Evolutionary conservation across 75 land plant genomes (phyloP).

Genomic region (Pinus tabuliformis): DNA sequence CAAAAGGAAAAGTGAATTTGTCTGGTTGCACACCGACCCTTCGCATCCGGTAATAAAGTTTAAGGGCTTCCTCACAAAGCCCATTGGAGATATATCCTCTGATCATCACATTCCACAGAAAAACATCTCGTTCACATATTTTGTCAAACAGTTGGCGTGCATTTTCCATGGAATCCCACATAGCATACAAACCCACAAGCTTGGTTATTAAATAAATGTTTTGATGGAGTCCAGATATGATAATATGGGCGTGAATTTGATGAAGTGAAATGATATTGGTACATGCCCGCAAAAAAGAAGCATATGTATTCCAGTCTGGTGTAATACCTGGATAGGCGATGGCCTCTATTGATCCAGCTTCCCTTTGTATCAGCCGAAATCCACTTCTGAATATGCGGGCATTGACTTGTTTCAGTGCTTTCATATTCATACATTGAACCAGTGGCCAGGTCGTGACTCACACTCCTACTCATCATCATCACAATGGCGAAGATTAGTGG

Average conservation of each 20-base stretch:
- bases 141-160: constrained; percentile 8
- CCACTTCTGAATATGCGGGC: no score
- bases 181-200: neutral
- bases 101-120: constrained; percentile 38
- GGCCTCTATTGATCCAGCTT: no score
- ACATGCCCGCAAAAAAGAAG: neutral
- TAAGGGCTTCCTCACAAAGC: constrained; percentile 18
- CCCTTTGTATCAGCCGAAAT: no score
- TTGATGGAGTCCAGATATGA: neutral
- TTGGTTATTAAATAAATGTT: neutral
- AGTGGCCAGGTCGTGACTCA: no score
- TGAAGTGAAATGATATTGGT: neutral
- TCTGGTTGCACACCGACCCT: constrained; percentile 19
- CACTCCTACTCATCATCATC: no score
- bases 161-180: neutral
- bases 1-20: constrained; percentile 23
- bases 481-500: no score
- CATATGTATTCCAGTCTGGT: neutral
- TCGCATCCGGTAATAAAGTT: constrained; percentile 21
- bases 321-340: no score
- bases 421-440: no score
- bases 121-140: constrained; percentile 14
- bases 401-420: no score
- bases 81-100: constrained; percentile 30
- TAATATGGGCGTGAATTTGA: neutral